Percentiles rank a stretch among this genome's conserved stretches.
Conservation (phyloP, 805 yeast species). For the Priceomyces fermenticarens region DNA sequence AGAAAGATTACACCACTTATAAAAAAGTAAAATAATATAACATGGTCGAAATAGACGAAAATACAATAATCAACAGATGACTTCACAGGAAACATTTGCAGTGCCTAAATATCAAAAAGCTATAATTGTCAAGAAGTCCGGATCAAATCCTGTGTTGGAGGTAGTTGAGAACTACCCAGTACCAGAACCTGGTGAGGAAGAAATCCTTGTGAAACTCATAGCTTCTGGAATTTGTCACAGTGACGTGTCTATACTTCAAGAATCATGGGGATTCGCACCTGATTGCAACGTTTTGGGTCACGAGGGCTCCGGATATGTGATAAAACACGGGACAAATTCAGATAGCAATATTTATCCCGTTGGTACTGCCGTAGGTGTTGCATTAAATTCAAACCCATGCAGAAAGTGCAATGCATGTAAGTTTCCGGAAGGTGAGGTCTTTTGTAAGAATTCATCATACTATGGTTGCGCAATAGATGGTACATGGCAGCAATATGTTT, state of each 20-base stretch:
- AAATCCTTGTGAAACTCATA: conserved; percentile 74
- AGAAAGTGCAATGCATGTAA: conserved; percentile 72
- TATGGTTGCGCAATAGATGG: conserved; percentile 89
- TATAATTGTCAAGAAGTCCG: conserved; percentile 22
- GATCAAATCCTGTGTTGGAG: conserved; percentile 18
- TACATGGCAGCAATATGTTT: conserved; percentile 85
- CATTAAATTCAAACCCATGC: conserved; percentile 81
- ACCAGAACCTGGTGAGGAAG: conserved; percentile 72
- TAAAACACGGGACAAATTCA: conserved; percentile 55
- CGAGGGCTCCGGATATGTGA: conserved; percentile 86
- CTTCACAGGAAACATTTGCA: neutral
- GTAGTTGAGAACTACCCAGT: conserved; percentile 64
- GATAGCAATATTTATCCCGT: conserved; percentile 66
- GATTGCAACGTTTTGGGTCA: conserved; percentile 79
- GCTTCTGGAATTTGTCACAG: conserved; percentile 94
- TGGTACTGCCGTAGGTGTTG: conserved; percentile 80
- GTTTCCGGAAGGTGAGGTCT: conserved; percentile 56
- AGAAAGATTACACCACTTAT: no score
- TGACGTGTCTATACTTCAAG: conserved; percentile 89
- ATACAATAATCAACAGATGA: no score
- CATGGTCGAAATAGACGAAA: no score
- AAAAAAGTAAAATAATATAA: no score
- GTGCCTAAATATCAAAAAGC: conserved; percentile 24
- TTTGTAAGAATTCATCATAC: conserved; percentile 60
- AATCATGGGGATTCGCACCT: conserved; percentile 79